Percentiles rank a stretch among this genome's conserved stretches.
phyloP scores from a whole-genome alignment of 345 rosid genomes.

The Punica granatum region DNA sequence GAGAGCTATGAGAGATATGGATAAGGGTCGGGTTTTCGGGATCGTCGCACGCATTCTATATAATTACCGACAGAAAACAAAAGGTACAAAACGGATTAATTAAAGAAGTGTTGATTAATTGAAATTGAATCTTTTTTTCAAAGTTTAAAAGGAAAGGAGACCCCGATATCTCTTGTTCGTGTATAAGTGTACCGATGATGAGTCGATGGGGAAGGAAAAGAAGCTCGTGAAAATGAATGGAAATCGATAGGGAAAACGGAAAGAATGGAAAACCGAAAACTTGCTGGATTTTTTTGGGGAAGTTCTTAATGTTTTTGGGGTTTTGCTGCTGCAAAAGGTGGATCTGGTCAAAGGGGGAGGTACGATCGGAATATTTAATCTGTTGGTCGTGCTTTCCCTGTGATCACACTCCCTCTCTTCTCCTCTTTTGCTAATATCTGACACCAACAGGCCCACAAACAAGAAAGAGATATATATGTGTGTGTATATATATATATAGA shows the following conservation, averaged over 20 bases:
- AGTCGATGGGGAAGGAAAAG: background rate
- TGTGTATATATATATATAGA: no score
- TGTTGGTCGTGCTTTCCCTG: constrained; percentile 49
- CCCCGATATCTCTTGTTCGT: background rate
- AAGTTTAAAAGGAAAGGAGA: background rate
- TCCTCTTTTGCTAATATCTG: background rate
- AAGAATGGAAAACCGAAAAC: constrained; percentile 5
- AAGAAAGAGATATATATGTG: background rate
- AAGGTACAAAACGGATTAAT: no score
- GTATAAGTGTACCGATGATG: background rate
- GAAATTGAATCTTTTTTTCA: background rate
- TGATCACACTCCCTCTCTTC: constrained; percentile 20
- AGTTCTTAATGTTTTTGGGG: constrained; percentile 14
- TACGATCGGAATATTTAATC: constrained; percentile 28
- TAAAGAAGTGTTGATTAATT: no score
- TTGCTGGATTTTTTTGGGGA: background rate
- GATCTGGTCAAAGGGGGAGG: constrained; percentile 53
- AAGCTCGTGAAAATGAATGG: background rate
- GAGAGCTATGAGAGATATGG: background rate
- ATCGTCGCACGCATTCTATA: background rate
- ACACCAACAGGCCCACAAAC: no score
- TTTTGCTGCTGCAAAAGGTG: constrained; percentile 26
- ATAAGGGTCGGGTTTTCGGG: background rate
- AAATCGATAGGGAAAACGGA: background rate
- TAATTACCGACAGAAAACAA: background rate